Conservation (phyloP, 2,329 filamentous ascomycete genomes). For the Didymella lethalis region DNA sequence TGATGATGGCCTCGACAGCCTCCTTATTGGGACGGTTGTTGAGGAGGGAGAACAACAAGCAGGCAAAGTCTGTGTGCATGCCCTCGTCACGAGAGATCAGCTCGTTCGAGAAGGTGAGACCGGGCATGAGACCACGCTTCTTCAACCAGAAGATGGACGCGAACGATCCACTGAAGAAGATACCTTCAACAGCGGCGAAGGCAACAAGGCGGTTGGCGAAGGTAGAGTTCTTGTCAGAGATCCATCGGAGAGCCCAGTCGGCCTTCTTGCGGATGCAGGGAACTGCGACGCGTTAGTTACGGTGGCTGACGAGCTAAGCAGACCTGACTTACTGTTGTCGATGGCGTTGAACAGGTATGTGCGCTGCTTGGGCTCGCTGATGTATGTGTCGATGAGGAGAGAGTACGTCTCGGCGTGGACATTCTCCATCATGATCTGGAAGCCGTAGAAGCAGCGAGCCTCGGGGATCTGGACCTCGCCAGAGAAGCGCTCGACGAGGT, state of each 20-base stretch:
- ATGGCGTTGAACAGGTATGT: slow-evolving; percentile 97
- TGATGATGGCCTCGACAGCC: slow-evolving; percentile 85
- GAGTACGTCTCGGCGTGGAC: slow-evolving; percentile 99
- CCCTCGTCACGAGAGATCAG: slow-evolving; percentile 99
- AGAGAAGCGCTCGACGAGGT: slow-evolving; percentile 97
- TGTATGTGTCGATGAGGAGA: slow-evolving; percentile 97
- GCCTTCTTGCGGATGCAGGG: slow-evolving; percentile 98
- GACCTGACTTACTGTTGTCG: slow-evolving; percentile 78
- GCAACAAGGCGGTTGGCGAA: slow-evolving; percentile 96
- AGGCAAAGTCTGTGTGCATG: slow-evolving; percentile 99
- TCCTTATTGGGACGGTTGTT: slow-evolving; percentile 88
- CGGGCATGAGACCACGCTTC: slow-evolving; percentile 99
- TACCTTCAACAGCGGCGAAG: slow-evolving; percentile 97
- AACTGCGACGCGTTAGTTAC: slow-evolving; percentile 62
- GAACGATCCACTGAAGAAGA: slow-evolving; percentile 99
- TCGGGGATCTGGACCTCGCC: slow-evolving; percentile 96
- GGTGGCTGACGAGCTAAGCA: too few relatives aligned
- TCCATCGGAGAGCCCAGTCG: slow-evolving; percentile 96
- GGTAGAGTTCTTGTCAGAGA: slow-evolving; percentile 88
- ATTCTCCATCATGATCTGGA: slow-evolving; percentile 99
- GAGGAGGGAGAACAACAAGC: slow-evolving; percentile 95
- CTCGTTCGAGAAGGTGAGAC: slow-evolving; percentile 99
- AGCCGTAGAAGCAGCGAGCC: slow-evolving; percentile 99
- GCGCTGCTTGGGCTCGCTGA: slow-evolving; percentile 95
- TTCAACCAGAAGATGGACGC: slow-evolving; percentile 99